Percentiles rank a stretch among this genome's conserved stretches.
Conservation (phyloP, 345 rosid genomes). For the Cardamine resedifolia region DNA sequence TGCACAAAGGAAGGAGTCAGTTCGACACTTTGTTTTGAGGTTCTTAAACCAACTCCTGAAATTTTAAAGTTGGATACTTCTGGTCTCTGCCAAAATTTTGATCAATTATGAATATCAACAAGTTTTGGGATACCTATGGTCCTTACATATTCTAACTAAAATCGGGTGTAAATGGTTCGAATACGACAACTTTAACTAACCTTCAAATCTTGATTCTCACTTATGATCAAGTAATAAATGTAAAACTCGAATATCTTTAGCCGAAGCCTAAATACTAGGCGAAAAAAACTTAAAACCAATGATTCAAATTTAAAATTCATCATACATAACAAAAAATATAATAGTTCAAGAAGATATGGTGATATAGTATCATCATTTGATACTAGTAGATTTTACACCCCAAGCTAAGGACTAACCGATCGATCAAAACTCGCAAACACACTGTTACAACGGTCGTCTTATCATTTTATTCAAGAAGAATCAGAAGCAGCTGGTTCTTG, state of each 20-base stretch:
- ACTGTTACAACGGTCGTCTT: neutral
- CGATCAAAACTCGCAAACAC: constrained; percentile 27
- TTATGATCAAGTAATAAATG: neutral
- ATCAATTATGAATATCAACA: neutral
- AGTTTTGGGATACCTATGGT: neutral
- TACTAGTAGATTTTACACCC: constrained; percentile 20
- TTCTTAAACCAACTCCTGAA: neutral
- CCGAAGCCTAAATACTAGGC: neutral
- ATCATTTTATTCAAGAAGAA: constrained; percentile 41
- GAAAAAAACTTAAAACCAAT: constrained; percentile 4
- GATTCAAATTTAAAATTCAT: constrained; percentile 5
- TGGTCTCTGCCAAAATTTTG: neutral
- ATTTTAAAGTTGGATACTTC: neutral
- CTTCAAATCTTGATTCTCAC: neutral
- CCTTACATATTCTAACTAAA: neutral
- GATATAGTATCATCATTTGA: constrained; percentile 12
- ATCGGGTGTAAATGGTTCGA: neutral
- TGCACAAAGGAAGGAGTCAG: neutral
- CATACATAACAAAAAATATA: constrained; percentile 19
- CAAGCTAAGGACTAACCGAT: constrained; percentile 28
- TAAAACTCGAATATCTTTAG: neutral
- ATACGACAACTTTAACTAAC: neutral
- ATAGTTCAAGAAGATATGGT: constrained; percentile 10
- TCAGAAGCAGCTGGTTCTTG: constrained; percentile 53
- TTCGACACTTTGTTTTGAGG: neutral